phyloP scores from a whole-genome alignment of 768 basidiomycete species.

The Tubosaeta sp. region DNA sequence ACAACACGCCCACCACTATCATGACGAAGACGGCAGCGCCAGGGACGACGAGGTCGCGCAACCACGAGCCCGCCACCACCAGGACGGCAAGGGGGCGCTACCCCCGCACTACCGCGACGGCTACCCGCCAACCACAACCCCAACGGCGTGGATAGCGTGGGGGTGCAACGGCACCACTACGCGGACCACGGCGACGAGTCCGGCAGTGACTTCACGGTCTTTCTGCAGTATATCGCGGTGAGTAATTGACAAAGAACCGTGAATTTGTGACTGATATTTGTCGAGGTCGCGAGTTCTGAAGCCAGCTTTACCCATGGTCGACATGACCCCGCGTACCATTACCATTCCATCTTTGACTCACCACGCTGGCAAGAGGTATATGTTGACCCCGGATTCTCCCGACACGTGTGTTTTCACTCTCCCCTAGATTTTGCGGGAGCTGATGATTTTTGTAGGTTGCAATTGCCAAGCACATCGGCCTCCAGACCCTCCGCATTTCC shows the following conservation, averaged over 20 bases:
- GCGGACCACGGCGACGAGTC: too few relatives aligned
- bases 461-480: slow-evolving; percentile 62
- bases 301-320: slow-evolving; percentile 31
- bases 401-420: slow-evolving; percentile 48
- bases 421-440: neutral
- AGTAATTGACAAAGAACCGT: slow-evolving; percentile 16
- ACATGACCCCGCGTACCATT: slow-evolving; percentile 68
- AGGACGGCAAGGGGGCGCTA: too few relatives aligned
- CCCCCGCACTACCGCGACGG: too few relatives aligned
- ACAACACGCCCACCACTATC: too few relatives aligned
- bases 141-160: too few relatives aligned
- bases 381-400: slow-evolving; percentile 73
- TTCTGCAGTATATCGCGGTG: slow-evolving; percentile 76
- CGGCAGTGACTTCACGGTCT: slow-evolving; percentile 90
- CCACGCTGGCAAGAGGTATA: slow-evolving; percentile 70
- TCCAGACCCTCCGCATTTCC: slow-evolving; percentile 56
- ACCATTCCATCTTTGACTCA: slow-evolving; percentile 71
- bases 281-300: slow-evolving; percentile 33
- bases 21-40: too few relatives aligned
- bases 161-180: too few relatives aligned
- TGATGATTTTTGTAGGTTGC: slow-evolving; percentile 43
- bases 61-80: too few relatives aligned
- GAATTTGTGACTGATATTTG: slow-evolving; percentile 1
- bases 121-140: too few relatives aligned
- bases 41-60: too few relatives aligned